Conservation (phyloP, 129 eudicot genomes). For the sunflower (Helianthus annuus) region DNA sequence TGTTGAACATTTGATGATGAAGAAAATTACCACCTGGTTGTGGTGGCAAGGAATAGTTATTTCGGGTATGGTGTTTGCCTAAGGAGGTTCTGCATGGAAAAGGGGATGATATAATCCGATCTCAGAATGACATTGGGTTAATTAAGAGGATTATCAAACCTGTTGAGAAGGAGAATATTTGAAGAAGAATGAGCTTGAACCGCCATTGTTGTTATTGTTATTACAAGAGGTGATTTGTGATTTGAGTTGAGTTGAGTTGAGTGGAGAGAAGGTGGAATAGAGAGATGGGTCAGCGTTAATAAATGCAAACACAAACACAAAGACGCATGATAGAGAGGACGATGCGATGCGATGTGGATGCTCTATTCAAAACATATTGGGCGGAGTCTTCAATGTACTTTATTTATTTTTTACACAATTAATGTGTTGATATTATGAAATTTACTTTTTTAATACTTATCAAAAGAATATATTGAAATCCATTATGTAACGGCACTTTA, state of each 20-base stretch:
- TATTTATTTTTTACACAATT: not conserved
- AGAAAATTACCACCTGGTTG: constrained; percentile 13
- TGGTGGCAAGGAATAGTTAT: no score
- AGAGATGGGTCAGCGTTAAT: constrained; percentile 34
- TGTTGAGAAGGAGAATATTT: constrained; percentile 60
- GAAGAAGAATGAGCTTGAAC: constrained; percentile 87
- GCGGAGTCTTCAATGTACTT: constrained; percentile 37
- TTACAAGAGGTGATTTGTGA: not conserved
- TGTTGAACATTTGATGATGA: constrained; percentile 56
- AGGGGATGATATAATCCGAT: not conserved
- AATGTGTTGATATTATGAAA: not conserved
- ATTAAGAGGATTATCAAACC: constrained; percentile 39
- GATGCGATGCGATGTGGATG: not conserved
- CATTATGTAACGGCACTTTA: not conserved
- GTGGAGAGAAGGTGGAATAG: not conserved
- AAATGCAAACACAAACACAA: constrained; percentile 55
- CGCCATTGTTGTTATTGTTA: constrained; percentile 48
- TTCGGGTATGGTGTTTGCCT: no score
- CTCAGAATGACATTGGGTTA: not conserved
- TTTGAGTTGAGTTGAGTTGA: not conserved
- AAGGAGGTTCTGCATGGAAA: constrained; percentile 43
- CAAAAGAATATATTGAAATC: not conserved
- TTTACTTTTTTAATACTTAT: not conserved
- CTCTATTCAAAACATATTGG: constrained; percentile 37
- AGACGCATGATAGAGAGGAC: constrained; percentile 52